phyloP scores from a whole-genome alignment of 2,329 filamentous ascomycete genomes.

The Cytospora mali region DNA sequence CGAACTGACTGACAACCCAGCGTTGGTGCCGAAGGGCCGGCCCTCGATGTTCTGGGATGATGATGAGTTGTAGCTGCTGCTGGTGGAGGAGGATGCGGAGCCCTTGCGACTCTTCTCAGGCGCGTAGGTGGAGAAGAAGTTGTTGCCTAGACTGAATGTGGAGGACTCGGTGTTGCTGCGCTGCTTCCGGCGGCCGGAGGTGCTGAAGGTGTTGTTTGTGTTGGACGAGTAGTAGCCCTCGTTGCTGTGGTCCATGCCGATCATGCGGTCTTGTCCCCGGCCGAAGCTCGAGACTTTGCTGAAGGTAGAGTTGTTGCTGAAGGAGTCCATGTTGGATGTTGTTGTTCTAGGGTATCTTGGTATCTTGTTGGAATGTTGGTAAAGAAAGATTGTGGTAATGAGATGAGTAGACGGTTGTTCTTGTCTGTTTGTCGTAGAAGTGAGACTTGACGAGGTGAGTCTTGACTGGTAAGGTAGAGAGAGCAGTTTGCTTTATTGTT shows the following conservation, averaged over 20 bases:
- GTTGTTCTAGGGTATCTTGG: not conserved
- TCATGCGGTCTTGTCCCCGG: not conserved
- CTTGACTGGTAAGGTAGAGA: not conserved
- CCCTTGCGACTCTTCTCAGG: not conserved
- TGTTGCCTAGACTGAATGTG: slow-evolving; percentile 12
- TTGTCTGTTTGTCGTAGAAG: not conserved
- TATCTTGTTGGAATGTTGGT: not conserved
- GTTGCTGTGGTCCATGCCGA: slow-evolving; percentile 1
- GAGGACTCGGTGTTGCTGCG: slow-evolving; percentile 19
- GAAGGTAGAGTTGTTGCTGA: slow-evolving; percentile 13
- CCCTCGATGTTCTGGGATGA: no score
- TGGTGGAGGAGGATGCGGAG: not conserved
- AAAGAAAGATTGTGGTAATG: not conserved
- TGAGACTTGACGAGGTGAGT: not conserved
- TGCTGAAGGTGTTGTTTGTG: slow-evolving; percentile 3
- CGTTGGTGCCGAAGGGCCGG: no score
- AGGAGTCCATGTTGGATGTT: slow-evolving; percentile 17
- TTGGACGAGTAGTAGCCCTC: no score
- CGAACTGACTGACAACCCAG: not conserved
- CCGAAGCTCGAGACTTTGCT: slow-evolving; percentile 6
- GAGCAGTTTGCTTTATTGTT: not conserved
- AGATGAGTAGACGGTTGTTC: not conserved
- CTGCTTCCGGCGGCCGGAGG: not conserved
- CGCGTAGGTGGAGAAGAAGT: not conserved
- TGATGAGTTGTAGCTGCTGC: not conserved